These are phyloP conservation scores for Amanita thiersii DNA, from an alignment of 768 basidiomycete genomes.

Conservation along the genomic window DNA sequence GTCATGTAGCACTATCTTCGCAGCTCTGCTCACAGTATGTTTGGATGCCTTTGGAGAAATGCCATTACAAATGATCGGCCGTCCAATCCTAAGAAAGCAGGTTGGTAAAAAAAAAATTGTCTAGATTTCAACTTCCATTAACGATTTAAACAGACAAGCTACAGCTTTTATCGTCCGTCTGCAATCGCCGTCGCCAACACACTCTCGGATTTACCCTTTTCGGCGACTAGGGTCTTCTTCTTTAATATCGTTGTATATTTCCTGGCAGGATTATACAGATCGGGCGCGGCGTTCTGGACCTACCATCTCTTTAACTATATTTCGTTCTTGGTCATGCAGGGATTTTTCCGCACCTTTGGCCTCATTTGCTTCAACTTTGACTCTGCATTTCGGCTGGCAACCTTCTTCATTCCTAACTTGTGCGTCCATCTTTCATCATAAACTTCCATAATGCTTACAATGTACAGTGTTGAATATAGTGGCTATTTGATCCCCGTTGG, in stretches of 20 bases:
- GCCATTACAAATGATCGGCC: constrained; percentile 72
- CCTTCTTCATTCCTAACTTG: constrained; percentile 73
- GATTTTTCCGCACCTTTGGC: constrained; percentile 76
- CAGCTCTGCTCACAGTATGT: constrained; percentile 55
- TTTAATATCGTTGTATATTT: constrained; percentile 67
- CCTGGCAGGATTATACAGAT: constrained; percentile 43
- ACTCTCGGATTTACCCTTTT: constrained; percentile 63
- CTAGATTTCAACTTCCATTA: background rate
- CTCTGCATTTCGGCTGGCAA: constrained; percentile 40
- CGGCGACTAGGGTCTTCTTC: constrained; percentile 45
- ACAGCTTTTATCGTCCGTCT: constrained; percentile 59
- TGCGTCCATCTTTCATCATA: constrained; percentile 11
- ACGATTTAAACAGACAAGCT: constrained; percentile 31
- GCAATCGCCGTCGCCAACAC: constrained; percentile 61
- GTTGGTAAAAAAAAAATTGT: constrained; percentile 17
- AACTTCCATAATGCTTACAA: background rate
- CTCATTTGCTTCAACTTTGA: constrained; percentile 39
- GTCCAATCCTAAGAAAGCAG: constrained; percentile 68
- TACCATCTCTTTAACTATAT: constrained; percentile 60
- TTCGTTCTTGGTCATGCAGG: constrained; percentile 68
- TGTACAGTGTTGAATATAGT: constrained; percentile 46
- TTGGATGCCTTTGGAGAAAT: constrained; percentile 73
- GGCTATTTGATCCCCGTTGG: constrained; percentile 64
- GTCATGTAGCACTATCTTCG: constrained; percentile 54
- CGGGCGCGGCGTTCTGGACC: constrained; percentile 39